These are phyloP conservation scores for Pilobolus umbonatus DNA, from an alignment of 192 early-diverging fungal species.

Conservation along the genomic window DNA sequence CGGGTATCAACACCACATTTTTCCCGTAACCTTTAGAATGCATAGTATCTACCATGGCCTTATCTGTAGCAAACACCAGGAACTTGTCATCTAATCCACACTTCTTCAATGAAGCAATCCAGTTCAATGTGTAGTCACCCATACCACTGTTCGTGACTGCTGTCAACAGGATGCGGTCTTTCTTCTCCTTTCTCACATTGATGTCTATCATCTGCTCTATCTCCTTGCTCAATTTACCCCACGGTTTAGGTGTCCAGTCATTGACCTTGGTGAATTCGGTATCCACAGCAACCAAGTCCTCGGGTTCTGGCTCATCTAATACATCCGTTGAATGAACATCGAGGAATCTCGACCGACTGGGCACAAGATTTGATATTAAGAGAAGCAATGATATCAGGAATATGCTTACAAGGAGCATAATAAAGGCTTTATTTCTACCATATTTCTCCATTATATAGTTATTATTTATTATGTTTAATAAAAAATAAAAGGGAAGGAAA, in stretches of 20 bases:
- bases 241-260: slow-evolving; percentile 6
- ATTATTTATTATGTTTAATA: not conserved
- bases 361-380: slow-evolving; percentile 3
- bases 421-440: slow-evolving; percentile 4
- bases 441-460: slow-evolving; percentile 6
- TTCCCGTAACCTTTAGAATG: slow-evolving; percentile 21
- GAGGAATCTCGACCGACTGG: not conserved
- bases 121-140: slow-evolving; percentile 39
- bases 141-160: slow-evolving; percentile 36
- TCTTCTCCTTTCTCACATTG: not conserved
- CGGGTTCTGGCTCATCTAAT: slow-evolving; percentile 7
- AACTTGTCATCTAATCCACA: slow-evolving; percentile 20
- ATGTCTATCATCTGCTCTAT: not conserved
- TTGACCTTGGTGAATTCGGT: slow-evolving; percentile 1
- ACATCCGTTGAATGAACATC: not conserved
- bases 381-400: slow-evolving; percentile 4
- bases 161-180: slow-evolving; percentile 26
- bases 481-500: not conserved
- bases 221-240: not conserved
- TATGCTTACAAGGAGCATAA: slow-evolving; percentile 1
- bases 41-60: slow-evolving; percentile 27
- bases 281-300: slow-evolving; percentile 11
- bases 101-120: slow-evolving; percentile 33
- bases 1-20: slow-evolving; percentile 30
- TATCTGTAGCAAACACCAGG: slow-evolving; percentile 36